phyloP scores from a whole-genome alignment of 2,329 filamentous ascomycete species.

The Grosmannia serpens region DNA sequence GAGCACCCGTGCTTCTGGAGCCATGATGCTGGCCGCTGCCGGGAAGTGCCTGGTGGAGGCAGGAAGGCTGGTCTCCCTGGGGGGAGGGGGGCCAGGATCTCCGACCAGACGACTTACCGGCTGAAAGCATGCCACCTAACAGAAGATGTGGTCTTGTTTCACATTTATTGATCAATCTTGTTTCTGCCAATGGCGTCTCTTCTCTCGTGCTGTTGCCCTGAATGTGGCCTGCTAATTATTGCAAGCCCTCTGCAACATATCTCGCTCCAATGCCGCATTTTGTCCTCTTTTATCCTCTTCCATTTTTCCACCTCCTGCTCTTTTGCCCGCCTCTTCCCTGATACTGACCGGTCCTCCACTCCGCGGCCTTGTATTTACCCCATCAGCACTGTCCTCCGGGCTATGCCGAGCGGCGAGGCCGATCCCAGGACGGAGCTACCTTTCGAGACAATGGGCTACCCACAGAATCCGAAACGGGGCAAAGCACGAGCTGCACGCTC shows the following conservation, averaged over 20 bases:
- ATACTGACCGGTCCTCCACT: neutral
- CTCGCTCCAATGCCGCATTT: neutral
- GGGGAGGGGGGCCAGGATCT: too few species aligned
- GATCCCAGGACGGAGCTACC: neutral
- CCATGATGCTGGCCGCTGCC: neutral
- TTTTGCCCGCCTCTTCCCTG: neutral
- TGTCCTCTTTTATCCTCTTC: neutral
- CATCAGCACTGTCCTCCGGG: neutral
- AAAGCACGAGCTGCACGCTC: neutral
- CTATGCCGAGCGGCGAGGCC: neutral
- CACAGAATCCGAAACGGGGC: neutral
- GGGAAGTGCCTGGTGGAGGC: neutral
- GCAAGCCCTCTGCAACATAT: too few species aligned
- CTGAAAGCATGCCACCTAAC: neutral
- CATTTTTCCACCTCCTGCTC: neutral
- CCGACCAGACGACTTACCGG: neutral
- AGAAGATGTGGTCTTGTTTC: neutral
- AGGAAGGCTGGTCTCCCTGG: too few species aligned
- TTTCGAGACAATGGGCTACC: neutral
- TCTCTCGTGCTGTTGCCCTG: too few species aligned
- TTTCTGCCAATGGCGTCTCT: neutral
- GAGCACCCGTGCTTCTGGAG: neutral
- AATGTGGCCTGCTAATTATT: neutral
- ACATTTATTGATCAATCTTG: neutral
- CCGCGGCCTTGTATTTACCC: neutral